A percentile compares a stretch with the other conserved stretches of the same genome.
These are phyloP conservation scores for Thoreauomyces humboldtii DNA, from an alignment of 192 early-diverging fungal genomes.

Conservation along the genomic window DNA sequence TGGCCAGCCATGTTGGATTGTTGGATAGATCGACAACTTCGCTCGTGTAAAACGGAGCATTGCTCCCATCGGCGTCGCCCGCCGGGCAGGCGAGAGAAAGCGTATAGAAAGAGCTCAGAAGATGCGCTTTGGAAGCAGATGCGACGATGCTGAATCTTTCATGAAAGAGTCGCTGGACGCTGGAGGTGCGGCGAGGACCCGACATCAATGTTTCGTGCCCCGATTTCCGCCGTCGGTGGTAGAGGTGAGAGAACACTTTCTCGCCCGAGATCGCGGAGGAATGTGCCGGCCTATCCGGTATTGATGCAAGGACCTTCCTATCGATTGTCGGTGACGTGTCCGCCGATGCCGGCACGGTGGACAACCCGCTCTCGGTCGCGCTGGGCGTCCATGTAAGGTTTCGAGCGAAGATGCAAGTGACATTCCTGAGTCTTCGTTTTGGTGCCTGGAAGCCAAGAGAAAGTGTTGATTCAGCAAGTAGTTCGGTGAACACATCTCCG, in stretches of 20 bases:
- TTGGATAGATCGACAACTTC: constrained; percentile 13
- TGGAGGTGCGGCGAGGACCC: too few species aligned
- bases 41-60: constrained; percentile 11
- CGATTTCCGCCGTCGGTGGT: constrained; percentile 9
- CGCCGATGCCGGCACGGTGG: too few species aligned
- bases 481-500: neutral
- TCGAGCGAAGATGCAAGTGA: neutral
- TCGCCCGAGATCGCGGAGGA: neutral
- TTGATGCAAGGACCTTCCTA: neutral
- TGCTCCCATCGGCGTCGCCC: neutral
- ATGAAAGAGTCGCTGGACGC: constrained; percentile 28
- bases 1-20: constrained; percentile 18
- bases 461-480: neutral
- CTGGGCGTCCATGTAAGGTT: neutral
- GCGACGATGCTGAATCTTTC: constrained; percentile 16
- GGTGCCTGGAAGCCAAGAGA: neutral
- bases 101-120: constrained; percentile 23
- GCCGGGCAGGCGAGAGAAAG: neutral
- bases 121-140: neutral
- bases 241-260: neutral
- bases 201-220: neutral
- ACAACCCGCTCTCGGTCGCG: neutral
- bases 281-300: neutral
- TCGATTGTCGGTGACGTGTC: too few species aligned
- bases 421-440: neutral